phyloP scores from a whole-genome alignment of 768 basidiomycete species.

The Hericium alpestre region DNA sequence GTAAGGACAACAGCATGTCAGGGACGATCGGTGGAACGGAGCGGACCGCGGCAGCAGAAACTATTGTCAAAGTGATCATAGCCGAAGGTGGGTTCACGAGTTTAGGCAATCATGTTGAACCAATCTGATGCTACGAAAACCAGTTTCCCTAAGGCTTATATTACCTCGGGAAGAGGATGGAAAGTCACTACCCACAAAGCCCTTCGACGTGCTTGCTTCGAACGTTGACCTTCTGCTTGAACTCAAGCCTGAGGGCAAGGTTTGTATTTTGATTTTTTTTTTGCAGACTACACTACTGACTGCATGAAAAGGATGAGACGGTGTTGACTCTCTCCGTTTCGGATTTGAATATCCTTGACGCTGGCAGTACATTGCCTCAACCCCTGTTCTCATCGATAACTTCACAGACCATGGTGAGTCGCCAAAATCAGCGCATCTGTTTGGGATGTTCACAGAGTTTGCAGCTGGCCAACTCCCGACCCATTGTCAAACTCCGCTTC shows the following conservation, averaged over 20 bases:
- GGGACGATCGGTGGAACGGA: slow-evolving; percentile 18
- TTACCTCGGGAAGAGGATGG: slow-evolving; percentile 34
- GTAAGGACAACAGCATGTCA: slow-evolving; percentile 30
- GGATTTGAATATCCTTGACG: slow-evolving; percentile 49
- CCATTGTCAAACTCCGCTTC: slow-evolving; percentile 56
- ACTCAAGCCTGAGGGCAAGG: slow-evolving; percentile 62
- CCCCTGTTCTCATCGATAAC: slow-evolving; percentile 46
- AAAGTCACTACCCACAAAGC: slow-evolving; percentile 16
- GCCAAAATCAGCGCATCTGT: background rate
- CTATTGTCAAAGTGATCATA: slow-evolving; percentile 38
- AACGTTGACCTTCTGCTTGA: slow-evolving; percentile 58
- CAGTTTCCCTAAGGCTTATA: slow-evolving; percentile 33
- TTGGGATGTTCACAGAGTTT: background rate
- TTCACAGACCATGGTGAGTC: slow-evolving; percentile 47
- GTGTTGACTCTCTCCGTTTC: slow-evolving; percentile 51
- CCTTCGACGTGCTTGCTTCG: slow-evolving; percentile 49
- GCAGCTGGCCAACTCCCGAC: slow-evolving; percentile 26
- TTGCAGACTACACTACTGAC: background rate
- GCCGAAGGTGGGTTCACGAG: slow-evolving; percentile 21
- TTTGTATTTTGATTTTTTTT: slow-evolving; percentile 19
- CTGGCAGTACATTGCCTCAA: slow-evolving; percentile 22
- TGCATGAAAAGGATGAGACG: slow-evolving; percentile 50
- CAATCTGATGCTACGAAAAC: too few relatives aligned
- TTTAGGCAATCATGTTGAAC: too few relatives aligned
- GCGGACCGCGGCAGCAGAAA: slow-evolving; percentile 25